Evolutionary conservation across 441 rosid species (phyloP).

Genomic region (Pelargonium myrrhifolium): DNA sequence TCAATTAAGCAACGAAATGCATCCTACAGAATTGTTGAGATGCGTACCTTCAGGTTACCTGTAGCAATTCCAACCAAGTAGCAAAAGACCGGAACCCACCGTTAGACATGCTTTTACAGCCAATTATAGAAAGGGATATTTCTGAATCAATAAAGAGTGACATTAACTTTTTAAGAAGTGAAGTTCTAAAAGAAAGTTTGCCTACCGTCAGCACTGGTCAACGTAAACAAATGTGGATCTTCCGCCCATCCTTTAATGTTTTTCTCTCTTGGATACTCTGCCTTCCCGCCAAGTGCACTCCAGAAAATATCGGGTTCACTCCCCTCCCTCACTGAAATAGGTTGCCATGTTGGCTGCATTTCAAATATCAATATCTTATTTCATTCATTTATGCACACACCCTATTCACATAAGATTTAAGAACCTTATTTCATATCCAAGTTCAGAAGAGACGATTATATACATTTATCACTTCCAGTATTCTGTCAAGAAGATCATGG

Average conservation of each 20-base stretch:
- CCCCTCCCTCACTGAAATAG: slow-evolving; percentile 73
- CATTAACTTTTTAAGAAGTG: slow-evolving; percentile 29
- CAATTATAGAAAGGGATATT: slow-evolving; percentile 31
- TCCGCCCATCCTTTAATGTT: slow-evolving; percentile 36
- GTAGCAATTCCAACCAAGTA: slow-evolving; percentile 31
- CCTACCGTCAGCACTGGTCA: slow-evolving; percentile 51
- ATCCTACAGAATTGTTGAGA: slow-evolving; percentile 14
- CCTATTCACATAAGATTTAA: slow-evolving; percentile 1
- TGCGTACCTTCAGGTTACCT: slow-evolving; percentile 58
- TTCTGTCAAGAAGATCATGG: slow-evolving; percentile 75
- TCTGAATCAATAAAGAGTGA: slow-evolving; percentile 39
- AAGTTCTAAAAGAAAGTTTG: slow-evolving; percentile 20
- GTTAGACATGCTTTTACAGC: slow-evolving; percentile 33
- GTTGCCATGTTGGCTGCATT: slow-evolving; percentile 69
- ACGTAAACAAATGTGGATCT: slow-evolving; percentile 61
- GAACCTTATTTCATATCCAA: slow-evolving; percentile 2
- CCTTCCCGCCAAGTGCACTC: slow-evolving; percentile 75
- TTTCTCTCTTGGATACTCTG: slow-evolving; percentile 69
- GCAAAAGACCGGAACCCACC: slow-evolving; percentile 32
- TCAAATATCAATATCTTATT: background rate
- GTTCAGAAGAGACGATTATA: slow-evolving; percentile 18
- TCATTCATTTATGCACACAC: background rate
- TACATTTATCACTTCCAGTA: slow-evolving; percentile 71
- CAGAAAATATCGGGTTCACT: slow-evolving; percentile 82
- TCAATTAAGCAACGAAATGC: slow-evolving; percentile 16